Evolutionary conservation across 2,329 filamentous ascomycete genomes (phyloP), one percentile per base, ranked within the genome.

Genomic region (Graphium sp.): DNA sequence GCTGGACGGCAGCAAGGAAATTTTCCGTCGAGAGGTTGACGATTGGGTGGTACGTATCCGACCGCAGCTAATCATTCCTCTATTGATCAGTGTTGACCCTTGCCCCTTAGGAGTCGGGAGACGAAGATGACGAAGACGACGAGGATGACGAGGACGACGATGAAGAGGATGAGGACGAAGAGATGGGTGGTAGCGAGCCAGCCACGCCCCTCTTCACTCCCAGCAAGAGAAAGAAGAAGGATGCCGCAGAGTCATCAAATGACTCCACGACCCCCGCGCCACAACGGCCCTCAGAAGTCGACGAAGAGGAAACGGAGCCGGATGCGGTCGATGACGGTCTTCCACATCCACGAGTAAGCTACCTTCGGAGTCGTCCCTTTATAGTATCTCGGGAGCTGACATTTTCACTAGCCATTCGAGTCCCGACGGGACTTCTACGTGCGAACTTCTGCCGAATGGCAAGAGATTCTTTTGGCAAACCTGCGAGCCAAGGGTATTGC

Each of bases 371-470:
- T 15, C 10, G 14, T n/a, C 15, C 13, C 4, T 8, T 12, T 11
- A 5, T 5, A 5, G 5, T 21, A 18, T 6, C n/a, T 20, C 12
- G 21, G 21, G 16, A 24, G 19, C 20, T 9, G 15, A 26, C 20
- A 17, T 35, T 18, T 7, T 27, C n/a, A 14, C 56, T 15, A 84
- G 43, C 83, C 85, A 0, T 98, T 98, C 43, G 89, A 98, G 47
- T 75, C 74, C 2, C 66, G 91, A 23, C 74, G 85, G 26, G 89
- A 93, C 27, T 98, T 95, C 64, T 95, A 92, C 55, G 70, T 69
- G 11, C 72, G 89, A 24, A 92, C 85, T 1, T 80, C 80, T 1
- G 74, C 75, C 34, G 78, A 85, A 39, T 98, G 89, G 89, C 87
- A 95, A 49, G 80, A 84, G 37, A 58, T 85, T 10, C 61, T 93